Evolutionary conservation across 257 asterid species (phyloP).

Genomic region (Plantago major): DNA sequence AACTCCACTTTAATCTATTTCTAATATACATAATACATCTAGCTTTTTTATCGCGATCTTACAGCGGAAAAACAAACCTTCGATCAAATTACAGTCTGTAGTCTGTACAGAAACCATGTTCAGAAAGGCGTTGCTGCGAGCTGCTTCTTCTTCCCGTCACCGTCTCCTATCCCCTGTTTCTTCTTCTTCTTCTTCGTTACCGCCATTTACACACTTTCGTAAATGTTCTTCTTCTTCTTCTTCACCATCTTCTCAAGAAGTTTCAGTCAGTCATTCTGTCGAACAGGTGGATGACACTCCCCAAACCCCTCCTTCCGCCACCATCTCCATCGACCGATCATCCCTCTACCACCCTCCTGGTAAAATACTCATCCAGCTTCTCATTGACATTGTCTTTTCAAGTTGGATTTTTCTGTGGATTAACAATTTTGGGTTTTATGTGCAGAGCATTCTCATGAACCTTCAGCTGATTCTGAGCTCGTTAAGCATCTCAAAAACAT

Average conservation of each 20-base stretch:
- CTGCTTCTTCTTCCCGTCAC: constrained; percentile 49
- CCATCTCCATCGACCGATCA: constrained; percentile 83
- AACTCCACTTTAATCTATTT: too few relatives aligned
- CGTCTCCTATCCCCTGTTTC: constrained; percentile 1
- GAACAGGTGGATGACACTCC: constrained; percentile 56
- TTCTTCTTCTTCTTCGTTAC: constrained; percentile 16
- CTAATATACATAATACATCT: too few relatives aligned
- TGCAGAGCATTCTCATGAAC: constrained; percentile 80
- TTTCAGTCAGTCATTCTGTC: constrained; percentile 43
- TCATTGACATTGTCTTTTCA: background rate
- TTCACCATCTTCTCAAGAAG: constrained; percentile 30
- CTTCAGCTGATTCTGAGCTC: constrained; percentile 62
- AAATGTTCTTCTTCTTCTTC: constrained; percentile 33
- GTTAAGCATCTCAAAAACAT: constrained; percentile 81
- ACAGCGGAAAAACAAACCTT: too few relatives aligned
- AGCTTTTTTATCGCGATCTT: too few relatives aligned
- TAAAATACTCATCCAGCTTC: constrained; percentile 5
- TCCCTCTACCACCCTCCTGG: constrained; percentile 65
- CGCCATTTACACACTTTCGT: constrained; percentile 21
- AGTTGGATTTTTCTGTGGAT: too few relatives aligned
- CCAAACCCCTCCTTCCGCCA: constrained; percentile 40
- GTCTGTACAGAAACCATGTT: constrained; percentile 27
- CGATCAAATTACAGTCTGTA: too few relatives aligned
- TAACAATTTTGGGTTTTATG: background rate
- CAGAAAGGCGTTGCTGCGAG: constrained; percentile 37